Base-by-base conservation (phyloP, 768 basidiomycete species). In the Rhodotorula sphaerocarpa region DNA sequence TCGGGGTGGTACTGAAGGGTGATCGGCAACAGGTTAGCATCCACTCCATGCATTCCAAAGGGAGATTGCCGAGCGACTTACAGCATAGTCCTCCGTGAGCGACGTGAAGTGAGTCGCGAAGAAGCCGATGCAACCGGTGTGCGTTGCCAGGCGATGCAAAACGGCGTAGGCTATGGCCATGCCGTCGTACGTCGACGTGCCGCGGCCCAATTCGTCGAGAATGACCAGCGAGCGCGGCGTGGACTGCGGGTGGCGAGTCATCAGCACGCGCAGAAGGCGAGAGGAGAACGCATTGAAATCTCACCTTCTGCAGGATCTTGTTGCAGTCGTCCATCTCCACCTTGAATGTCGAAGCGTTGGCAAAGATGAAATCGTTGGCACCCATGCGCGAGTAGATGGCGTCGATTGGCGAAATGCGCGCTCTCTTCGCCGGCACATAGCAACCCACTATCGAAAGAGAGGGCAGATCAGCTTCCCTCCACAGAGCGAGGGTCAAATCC, bases 51-150 rank as follows among this genome's bases (percentile, higher is more conserved):
- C 7, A 16, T 16, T 3, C 1, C 33, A 12, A 18, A 7, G 15
- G 20, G 12, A 12, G 23, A 23, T 5, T 11, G 14, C 20, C 7
- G 16, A 45, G 16, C 1, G 10, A 56, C 63, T 33, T 44, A 65
- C 63, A 12, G 66, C 81, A 74, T 87, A 96, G 73, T 97, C 93
- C 70, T 95, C 89, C 12, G 93, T 95, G 46, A 97, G 79, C 2
- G 90, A 88, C 5, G 90, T 90, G 70, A 97, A 99, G 75, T 99
- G 95, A 0, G 95, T 99, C 41, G 95, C 93, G 71, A 99, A 99
- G 79, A 96, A 95, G 3, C 88, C 86, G 31, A 97, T 77, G 16
- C 92, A 86, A 7, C 95, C 78, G 0, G 89, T 91, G 71, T 89
- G 88, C 0, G 92, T 95, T 2, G 95, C 90, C 21, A 99, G 81